A percentile compares a stretch with the other conserved stretches of the same genome.
Conservation (phyloP, 1,284 basidiomycete genomes). For the Exobasidium cylindrosporum region DNA sequence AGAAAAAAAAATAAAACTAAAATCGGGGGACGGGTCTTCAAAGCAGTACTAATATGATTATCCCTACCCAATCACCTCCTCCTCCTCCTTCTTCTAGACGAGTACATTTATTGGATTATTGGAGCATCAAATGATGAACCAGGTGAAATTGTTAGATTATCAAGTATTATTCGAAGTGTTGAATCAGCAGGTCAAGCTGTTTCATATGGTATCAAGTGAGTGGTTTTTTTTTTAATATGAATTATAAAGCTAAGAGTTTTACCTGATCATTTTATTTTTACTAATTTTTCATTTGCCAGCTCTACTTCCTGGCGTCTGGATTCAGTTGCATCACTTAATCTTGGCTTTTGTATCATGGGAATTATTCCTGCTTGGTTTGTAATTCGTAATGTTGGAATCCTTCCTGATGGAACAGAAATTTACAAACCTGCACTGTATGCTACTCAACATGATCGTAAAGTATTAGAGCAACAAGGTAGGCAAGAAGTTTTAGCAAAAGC, state of each 20-base stretch:
- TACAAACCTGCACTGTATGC: constrained; percentile 34
- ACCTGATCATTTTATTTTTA: too few relatives aligned
- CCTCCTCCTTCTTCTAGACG: constrained; percentile 22
- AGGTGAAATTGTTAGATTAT: constrained; percentile 43
- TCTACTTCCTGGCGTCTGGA: constrained; percentile 39
- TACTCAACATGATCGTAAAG: background rate
- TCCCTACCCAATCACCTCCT: constrained; percentile 9
- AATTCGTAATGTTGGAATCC: constrained; percentile 39
- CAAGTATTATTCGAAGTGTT: constrained; percentile 44
- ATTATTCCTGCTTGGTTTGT: constrained; percentile 44
- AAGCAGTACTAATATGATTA: too few relatives aligned
- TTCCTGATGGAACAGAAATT: constrained; percentile 32
- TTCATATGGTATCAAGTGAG: constrained; percentile 43
- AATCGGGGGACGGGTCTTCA: too few relatives aligned
- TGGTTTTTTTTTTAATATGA: background rate
- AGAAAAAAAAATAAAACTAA: too few relatives aligned
- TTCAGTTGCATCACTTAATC: constrained; percentile 46
- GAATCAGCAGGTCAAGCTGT: constrained; percentile 51
- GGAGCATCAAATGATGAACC: constrained; percentile 31
- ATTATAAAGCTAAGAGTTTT: too few relatives aligned
- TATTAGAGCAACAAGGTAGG: background rate
- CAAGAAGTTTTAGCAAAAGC: background rate
- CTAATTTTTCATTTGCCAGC: too few relatives aligned
- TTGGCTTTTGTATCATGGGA: constrained; percentile 44
- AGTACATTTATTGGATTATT: constrained; percentile 48